Evolutionary conservation across 305 asterid species (phyloP).

Genomic region (Euphrasia arctica): DNA sequence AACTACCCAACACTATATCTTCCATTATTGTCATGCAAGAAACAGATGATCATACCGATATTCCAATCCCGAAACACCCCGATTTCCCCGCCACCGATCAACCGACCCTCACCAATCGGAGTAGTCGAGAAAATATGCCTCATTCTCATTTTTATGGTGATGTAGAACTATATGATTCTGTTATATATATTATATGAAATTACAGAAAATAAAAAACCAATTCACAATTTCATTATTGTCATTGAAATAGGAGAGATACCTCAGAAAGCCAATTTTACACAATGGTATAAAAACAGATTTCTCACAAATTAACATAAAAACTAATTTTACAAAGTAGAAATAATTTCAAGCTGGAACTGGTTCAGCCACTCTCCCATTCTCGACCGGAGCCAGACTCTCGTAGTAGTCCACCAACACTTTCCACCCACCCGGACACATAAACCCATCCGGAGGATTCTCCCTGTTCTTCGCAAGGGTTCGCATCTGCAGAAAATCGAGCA

Average conservation of each 20-base stretch:
- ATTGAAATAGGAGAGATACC: no score
- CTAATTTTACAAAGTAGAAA: slow-evolving; percentile 5
- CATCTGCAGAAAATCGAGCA: slow-evolving; percentile 44
- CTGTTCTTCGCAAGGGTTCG: slow-evolving; percentile 77
- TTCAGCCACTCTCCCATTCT: slow-evolving; percentile 49
- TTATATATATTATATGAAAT: no score
- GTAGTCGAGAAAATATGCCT: slow-evolving; percentile 38
- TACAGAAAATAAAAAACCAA: neutral
- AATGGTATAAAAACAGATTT: slow-evolving; percentile 16
- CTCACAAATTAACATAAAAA: slow-evolving; percentile 31
- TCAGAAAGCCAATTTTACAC: neutral
- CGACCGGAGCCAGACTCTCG: slow-evolving; percentile 54
- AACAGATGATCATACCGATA: neutral
- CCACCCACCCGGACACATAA: slow-evolving; percentile 98
- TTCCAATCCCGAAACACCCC: no score
- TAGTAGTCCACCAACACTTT: slow-evolving; percentile 84
- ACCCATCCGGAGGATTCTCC: slow-evolving; percentile 90
- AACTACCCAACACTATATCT: slow-evolving; percentile 14
- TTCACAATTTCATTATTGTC: neutral
- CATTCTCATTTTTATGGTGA: neutral
- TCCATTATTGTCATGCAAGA: slow-evolving; percentile 22
- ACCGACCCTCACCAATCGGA: slow-evolving; percentile 33
- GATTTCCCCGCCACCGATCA: slow-evolving; percentile 24
- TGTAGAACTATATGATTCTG: no score
- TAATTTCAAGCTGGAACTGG: slow-evolving; percentile 53